A percentile compares a stretch with the other conserved stretches of the same genome.
phyloP scores from a whole-genome alignment of 257 asterid species.

The Solanum boliviense region DNA sequence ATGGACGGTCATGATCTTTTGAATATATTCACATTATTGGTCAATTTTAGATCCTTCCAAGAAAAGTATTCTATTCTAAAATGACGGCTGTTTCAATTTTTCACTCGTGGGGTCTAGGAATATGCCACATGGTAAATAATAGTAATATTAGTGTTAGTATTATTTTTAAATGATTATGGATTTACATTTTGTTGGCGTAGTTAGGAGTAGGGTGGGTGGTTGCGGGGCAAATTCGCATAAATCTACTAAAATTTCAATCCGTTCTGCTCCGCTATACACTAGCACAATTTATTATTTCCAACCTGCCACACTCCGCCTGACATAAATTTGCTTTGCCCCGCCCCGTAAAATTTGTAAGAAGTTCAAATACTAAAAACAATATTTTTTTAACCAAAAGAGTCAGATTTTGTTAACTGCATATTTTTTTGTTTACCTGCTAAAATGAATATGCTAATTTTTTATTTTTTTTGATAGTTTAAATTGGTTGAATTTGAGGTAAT shows the following conservation, averaged over 20 bases:
- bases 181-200: too few species aligned
- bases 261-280: fast-evolving
- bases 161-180: not conserved
- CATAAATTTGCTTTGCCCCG: too few species aligned
- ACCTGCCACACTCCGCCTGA: fast-evolving
- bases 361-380: too few species aligned
- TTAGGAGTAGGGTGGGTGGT: fast-evolving
- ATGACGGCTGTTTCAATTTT: slow-evolving; percentile 15
- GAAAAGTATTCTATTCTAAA: not conserved
- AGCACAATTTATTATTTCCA: fast-evolving
- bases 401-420: too few species aligned
- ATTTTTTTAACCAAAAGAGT: too few species aligned
- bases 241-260: fast-evolving
- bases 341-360: too few species aligned
- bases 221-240: fast-evolving
- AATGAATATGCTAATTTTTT: too few species aligned
- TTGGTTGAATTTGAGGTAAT: not conserved
- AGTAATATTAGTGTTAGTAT: not conserved
- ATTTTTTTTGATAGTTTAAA: too few species aligned
- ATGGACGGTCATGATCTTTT: slow-evolving; percentile 1
- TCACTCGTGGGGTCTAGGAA: not conserved
- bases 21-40: not conserved
- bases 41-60: not conserved
- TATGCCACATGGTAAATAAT: not conserved
- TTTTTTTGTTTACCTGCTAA: not conserved